Evolutionary conservation across 2,329 filamentous ascomycete species (phyloP).

Genomic region (Sarocladiaceae sp.): DNA sequence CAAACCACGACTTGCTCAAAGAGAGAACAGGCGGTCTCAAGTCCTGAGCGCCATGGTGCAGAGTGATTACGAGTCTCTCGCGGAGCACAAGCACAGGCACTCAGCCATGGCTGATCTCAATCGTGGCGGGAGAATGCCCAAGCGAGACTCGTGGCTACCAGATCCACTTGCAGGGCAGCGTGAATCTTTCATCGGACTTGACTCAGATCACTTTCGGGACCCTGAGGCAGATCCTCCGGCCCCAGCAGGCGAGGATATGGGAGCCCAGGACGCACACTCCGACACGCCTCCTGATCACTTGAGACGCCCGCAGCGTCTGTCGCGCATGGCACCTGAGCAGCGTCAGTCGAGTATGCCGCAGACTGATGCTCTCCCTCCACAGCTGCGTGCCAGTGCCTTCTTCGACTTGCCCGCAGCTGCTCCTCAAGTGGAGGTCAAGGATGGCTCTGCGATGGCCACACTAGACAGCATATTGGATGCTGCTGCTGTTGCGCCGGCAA

Average conservation of each 20-base stretch:
- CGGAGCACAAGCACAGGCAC: constrained; percentile 11
- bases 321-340: constrained; percentile 24
- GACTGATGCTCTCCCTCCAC: constrained; percentile 57
- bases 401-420: constrained; percentile 64
- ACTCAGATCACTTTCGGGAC: constrained; percentile 20
- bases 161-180: constrained; percentile 36
- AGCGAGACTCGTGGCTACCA: constrained; percentile 35
- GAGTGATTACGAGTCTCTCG: constrained; percentile 12
- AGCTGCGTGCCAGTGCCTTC: constrained; percentile 83
- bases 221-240: constrained; percentile 11
- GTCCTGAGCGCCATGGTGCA: constrained; percentile 56
- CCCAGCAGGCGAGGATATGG: constrained; percentile 6
- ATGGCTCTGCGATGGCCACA: constrained; percentile 80
- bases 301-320: constrained; percentile 27
- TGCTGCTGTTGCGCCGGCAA: constrained; percentile 79
- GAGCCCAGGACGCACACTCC: constrained; percentile 12
- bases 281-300: constrained; percentile 18
- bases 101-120: constrained; percentile 18
- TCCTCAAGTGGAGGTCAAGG: constrained; percentile 52
- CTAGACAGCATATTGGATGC: constrained; percentile 90
- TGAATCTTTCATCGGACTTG: constrained; percentile 25
- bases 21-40: constrained; percentile 68
- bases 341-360: constrained; percentile 26
- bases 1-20: constrained; percentile 54
- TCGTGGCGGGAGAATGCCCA: constrained; percentile 12